phyloP scores from a whole-genome alignment of 345 rosid genomes.

The Syzygium aqueum region DNA sequence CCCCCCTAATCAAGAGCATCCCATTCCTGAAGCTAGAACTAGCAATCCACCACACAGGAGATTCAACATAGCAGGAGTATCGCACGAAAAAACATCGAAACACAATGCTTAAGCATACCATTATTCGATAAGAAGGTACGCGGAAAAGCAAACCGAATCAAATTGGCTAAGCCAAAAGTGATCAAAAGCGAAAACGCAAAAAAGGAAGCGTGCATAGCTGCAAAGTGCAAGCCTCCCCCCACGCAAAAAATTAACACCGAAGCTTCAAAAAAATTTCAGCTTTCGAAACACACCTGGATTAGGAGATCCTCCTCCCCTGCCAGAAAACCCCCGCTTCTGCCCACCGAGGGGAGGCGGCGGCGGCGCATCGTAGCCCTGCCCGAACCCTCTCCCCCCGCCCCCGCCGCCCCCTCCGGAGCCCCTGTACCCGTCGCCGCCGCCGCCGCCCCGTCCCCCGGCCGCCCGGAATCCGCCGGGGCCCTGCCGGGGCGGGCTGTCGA shows the following conservation, averaged over 20 bases:
- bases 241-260: not conserved
- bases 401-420: slow-evolving; percentile 13
- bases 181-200: not conserved
- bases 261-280: not conserved
- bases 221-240: not conserved
- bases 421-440: slow-evolving; percentile 13
- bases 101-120: not conserved
- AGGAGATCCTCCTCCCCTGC: slow-evolving; percentile 3
- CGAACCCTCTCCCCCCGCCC: slow-evolving; percentile 18
- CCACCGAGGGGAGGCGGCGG: not conserved
- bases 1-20: not conserved
- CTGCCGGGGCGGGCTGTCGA: slow-evolving; percentile 52
- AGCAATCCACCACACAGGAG: not conserved
- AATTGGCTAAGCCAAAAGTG: not conserved
- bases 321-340: slow-evolving; percentile 7
- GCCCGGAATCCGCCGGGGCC: slow-evolving; percentile 25
- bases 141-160: not conserved
- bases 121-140: not conserved
- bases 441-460: slow-evolving; percentile 17
- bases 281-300: not conserved
- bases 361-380: slow-evolving; percentile 10
- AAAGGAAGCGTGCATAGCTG: not conserved
- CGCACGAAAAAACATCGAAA: not conserved
- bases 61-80: not conserved
- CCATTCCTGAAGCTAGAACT: not conserved